A percentile compares a stretch with the other conserved stretches of the same genome.
Evolutionary conservation across 2,329 filamentous ascomycete species (phyloP).

Genomic region (Exophiala sp.): DNA sequence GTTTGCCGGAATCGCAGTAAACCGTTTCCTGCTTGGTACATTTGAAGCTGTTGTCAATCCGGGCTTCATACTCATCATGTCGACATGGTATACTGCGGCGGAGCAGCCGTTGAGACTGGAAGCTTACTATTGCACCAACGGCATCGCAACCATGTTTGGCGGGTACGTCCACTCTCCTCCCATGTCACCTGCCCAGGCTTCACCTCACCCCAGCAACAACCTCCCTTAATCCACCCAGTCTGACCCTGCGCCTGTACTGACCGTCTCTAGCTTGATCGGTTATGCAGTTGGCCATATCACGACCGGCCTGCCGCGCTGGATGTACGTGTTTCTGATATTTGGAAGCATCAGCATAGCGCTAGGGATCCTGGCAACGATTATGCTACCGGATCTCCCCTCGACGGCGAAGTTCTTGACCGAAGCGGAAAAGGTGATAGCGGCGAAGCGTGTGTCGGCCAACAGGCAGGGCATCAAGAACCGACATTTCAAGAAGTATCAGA

Average conservation of each 20-base stretch:
- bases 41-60: constrained; percentile 30
- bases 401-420: constrained; percentile 32
- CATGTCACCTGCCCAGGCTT: background rate
- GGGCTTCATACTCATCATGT: constrained; percentile 33
- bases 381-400: constrained; percentile 18
- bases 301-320: constrained; percentile 28
- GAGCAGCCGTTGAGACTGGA: constrained; percentile 21
- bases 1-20: constrained; percentile 20
- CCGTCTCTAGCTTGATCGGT: constrained; percentile 29
- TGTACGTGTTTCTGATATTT: constrained; percentile 23
- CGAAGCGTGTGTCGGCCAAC: constrained; percentile 49
- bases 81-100: constrained; percentile 23
- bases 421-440: constrained; percentile 44
- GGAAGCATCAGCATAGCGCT: constrained; percentile 19
- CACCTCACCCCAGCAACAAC: no score
- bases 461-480: constrained; percentile 51
- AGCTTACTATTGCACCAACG: constrained; percentile 42
- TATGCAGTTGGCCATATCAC: constrained; percentile 23
- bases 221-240: no score
- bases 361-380: constrained; percentile 11
- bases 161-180: constrained; percentile 44
- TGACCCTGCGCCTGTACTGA: background rate
- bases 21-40: constrained; percentile 18
- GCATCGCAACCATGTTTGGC: constrained; percentile 58
- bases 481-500: constrained; percentile 44